These are phyloP conservation scores for Coemansia sp. DNA, from an alignment of 371 early-diverging fungal genomes.

Conservation along the genomic window DNA sequence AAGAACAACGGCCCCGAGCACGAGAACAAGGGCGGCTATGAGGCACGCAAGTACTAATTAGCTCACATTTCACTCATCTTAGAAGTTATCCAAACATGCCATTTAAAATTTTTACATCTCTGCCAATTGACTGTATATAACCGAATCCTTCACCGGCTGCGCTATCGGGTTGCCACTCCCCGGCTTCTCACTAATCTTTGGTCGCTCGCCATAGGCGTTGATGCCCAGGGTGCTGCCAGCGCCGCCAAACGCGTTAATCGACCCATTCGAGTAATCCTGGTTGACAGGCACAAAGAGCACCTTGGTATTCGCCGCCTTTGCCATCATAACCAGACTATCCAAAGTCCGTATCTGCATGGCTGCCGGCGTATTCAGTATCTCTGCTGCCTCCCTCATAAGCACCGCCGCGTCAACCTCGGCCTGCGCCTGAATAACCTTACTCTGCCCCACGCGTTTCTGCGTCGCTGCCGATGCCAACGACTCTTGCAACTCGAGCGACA, in stretches of 20 bases:
- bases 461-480: conserved; percentile 88
- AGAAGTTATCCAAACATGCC: too few species aligned
- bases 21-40: too few species aligned
- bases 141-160: conserved; percentile 34
- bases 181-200: too few species aligned
- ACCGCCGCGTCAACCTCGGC: conserved; percentile 93
- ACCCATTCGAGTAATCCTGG: conserved; percentile 46
- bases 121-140: conserved; percentile 19
- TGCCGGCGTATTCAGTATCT: conserved; percentile 66
- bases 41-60: too few species aligned
- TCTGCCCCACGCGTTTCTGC: conserved; percentile 82
- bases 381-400: conserved; percentile 89
- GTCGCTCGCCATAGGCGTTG: conserved; percentile 16
- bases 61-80: too few species aligned
- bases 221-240: conserved; percentile 47
- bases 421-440: conserved; percentile 85
- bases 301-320: conserved; percentile 55
- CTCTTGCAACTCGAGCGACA: conserved; percentile 75
- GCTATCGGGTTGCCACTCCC: conserved; percentile 18
- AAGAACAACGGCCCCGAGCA: too few species aligned
- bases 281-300: conserved; percentile 53
- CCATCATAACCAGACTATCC: conserved; percentile 77
- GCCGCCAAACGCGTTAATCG: conserved; percentile 48
- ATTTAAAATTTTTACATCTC: conserved; percentile 23
- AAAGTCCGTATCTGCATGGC: conserved; percentile 87